phyloP scores from a whole-genome alignment of 2,329 filamentous ascomycete genomes.

The Harringtonia aguacate region DNA sequence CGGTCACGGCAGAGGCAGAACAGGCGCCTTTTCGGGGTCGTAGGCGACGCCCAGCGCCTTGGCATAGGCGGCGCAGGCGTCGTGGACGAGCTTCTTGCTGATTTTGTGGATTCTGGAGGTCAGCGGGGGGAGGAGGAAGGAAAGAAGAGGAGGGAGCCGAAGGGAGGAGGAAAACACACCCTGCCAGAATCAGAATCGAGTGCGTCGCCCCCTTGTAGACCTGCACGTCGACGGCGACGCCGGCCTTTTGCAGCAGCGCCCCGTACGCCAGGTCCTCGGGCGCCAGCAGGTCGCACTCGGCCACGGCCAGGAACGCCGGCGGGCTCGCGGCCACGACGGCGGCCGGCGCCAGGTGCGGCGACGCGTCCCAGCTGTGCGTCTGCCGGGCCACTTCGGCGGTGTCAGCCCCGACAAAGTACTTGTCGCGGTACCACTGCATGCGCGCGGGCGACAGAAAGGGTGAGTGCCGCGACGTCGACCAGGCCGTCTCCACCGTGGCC shows the following conservation, averaged over 20 bases:
- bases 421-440: constrained; percentile 50
- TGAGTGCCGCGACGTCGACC: constrained; percentile 25
- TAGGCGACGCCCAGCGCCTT: constrained; percentile 1
- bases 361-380: constrained; percentile 28
- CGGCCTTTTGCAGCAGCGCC: constrained; percentile 31
- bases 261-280: constrained; percentile 42
- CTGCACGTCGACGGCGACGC: constrained; percentile 35
- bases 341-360: constrained; percentile 25
- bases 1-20: no score
- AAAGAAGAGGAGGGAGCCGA: not conserved
- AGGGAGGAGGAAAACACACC: not conserved
- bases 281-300: constrained; percentile 45
- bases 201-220: constrained; percentile 7
- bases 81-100: constrained; percentile 5
- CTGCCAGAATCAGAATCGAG: constrained; percentile 6
- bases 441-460: constrained; percentile 39
- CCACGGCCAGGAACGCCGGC: constrained; percentile 39
- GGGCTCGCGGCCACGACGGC: constrained; percentile 40
- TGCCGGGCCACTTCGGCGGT: constrained; percentile 32
- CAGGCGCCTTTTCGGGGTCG: constrained; percentile 1
- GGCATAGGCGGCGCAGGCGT: constrained; percentile 3
- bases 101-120: constrained; percentile 3
- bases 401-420: constrained; percentile 30
- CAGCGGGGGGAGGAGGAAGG: no score
- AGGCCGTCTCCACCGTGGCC: constrained; percentile 35